Evolutionary conservation across 1,139 yeast genomes (phyloP), one percentile per base, ranked within the genome.

Genomic region (Yamadazyma sp.): DNA sequence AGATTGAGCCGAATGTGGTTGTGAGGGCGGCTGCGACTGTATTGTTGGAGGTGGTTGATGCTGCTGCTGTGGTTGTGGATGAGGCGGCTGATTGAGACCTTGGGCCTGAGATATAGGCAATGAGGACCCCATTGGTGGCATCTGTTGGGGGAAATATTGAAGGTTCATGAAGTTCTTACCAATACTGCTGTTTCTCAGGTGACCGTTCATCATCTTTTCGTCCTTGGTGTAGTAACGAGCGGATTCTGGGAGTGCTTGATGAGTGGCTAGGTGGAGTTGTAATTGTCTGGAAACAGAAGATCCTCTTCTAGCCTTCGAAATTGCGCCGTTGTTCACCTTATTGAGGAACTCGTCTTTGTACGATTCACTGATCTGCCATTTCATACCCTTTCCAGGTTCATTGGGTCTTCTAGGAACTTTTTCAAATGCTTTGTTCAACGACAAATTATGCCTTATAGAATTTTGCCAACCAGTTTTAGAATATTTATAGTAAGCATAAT

Each of bases 331-430:
- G 47, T 78, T 79, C 61, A 91, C 81, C 64, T 88, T 87, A 50
- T 74, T 79, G 58, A 89, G 67, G 53, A 89, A 91, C 49, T 94
- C 98, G 38, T 81, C 83, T 54, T 86, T 84, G 58, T 86, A 89
- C 35, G 83, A 72, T 33, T 87, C 94, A 49, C 89, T 81, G 43
- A 92, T 91, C 64, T 89, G 95, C 99, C 99, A 92, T 64, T 92
- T 92, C 95, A 92, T 92, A 47, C 98, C 98, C 62, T 92, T 92
- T 23, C 99, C 98, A 0, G 98, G 97, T 63, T 92, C 98, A 60
- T 88, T 86, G 15, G 95, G 92, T 59, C 87, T 80, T 55, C 98
- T 76, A 18, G 98, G 96, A 18, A 91, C 97, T 64, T 92, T 92
- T 57, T 91, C 98, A 56, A 78, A 78, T 5, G 83, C 83, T 57